Evolutionary conservation across 768 basidiomycete species (phyloP), one percentile per base, ranked within the genome.

Genomic region (Macrolepiota albuminosa): DNA sequence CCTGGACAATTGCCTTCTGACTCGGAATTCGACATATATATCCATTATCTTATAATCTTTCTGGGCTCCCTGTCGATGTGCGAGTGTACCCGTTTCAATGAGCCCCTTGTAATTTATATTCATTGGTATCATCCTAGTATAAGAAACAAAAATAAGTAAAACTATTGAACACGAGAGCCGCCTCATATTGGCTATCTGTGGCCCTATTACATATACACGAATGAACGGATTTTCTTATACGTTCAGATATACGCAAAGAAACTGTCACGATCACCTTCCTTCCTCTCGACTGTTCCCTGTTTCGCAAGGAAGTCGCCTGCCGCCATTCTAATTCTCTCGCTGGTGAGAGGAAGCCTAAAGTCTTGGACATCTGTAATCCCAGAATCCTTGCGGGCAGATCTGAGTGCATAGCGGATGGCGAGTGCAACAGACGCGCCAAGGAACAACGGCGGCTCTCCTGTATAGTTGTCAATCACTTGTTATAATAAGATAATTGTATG

Each of bases 361-460:
- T 61, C 63, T 53, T 64, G 63, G 8, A 64, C 49, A 29, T 57
- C 60, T 34, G 48, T 59, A 6, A 64, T 64, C 21, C 63, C 63
- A 26, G 63, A 60, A 61, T 64, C 63, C 36, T 61, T 58, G 9
- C 63, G 63, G n/a, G 60, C 60, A 37, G 63, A 64, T 33, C 24
- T 49, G 21, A 64, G 63, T 21, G 63, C 63, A 49, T 61, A 52
- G 8, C 63, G 57, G 14, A 64, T 61, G 14, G 63, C 63, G 24
- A 64, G 60, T 33, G 63, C 63, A 36, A 64, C 63, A 49, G 60
- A 61, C 2, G 53, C 57, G 26, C 63, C 63, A 1, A 64, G 63
- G 60, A 64, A 64, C 2, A 64, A 57, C 4, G 63, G 63, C 2
- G 60, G 63, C n/a, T 64, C 63, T 24, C 63, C 63, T 61, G 26